Base-by-base conservation (phyloP, 2,329 filamentous ascomycete species). In the Cladophialophora chaetospira region DNA sequence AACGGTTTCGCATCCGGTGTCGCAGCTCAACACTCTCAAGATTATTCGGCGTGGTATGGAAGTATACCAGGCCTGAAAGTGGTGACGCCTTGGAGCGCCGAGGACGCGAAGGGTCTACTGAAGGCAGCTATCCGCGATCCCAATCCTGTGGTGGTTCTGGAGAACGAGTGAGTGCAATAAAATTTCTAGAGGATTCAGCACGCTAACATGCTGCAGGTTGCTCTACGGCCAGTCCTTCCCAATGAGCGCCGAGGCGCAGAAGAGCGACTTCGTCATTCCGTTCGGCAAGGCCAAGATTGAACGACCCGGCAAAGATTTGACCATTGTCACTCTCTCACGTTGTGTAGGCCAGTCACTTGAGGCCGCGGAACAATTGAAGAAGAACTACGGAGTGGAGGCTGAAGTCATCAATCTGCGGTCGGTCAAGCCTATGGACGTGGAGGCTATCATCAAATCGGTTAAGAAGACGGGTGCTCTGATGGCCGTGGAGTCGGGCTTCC, bases 281-380 rank as follows among this genome's bases (percentile, higher is more conserved):
- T 91, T 99, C 73, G 94, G 94, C 75, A 99, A 99, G 83, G 94
- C 94, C 77, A 99, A 99, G 86, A 89, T 99, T 71, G 94, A 99
- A 82, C 92, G 94, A 70, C 81, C 86, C 61, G 94, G 94, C 76
- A 97, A 93, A 79, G 94, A 99, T 74, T 79, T 99, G 66, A 99
- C 94, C 71, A 90, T 99, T 63, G 93, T 99, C 63, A 88, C 92
- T 48, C 83, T 97, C 60, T 97, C 94, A 65, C 91, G 94, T 73
- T 96, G 90, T 74, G 94, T 99, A 63, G 94, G 94, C 64, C 93
- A 96, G 78, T 88, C 89, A 64, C 83, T 99, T 58, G 79, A 86
- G 48, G 94, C 93, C 55, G 94, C 94, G 65, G 90, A 96, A 77
- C 83, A 87, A 72, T 84, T 99, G 64, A 96, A 97, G 84, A 87